Evolutionary conservation across 306 rosid genomes (phyloP), one percentile per base, ranked within the genome.

Genomic region (Cicer yamashitae): DNA sequence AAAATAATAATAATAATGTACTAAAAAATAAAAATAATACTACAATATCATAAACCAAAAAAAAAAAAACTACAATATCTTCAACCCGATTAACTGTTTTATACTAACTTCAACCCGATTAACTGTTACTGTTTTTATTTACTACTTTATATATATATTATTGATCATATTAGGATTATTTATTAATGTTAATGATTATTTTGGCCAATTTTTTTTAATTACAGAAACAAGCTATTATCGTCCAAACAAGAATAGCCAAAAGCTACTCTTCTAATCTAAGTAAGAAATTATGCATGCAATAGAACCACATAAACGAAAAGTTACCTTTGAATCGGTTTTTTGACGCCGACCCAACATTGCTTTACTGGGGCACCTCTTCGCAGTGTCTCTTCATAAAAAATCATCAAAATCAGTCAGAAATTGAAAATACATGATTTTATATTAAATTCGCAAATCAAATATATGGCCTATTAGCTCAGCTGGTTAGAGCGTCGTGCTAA

Each of bases 341-440:
- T 84, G 76, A 71, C 94, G 96, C 54, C 82, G 79, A 39, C 98
- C 97, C 53, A 94, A 83, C 91, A 94, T 84, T 65, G 85, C 88
- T 45, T 79, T 75, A 79, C 47, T 70, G 15, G 96, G 97, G 76
- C 62, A 75, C 80, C 78, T 90, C 72, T 58, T 81, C 10, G 84
- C 89, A 11, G 98, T 83, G 69, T 82, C 93, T 61, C 96, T 94
- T 78, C 77, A 11, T 56, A 43, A 6, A 39, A 17, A 75, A 70
- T 2, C 62, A 79, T 45, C 70, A 69, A 50, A 37, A 34, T 34
- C 37, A 62, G 1, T n/a, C 1, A 3, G 10, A 0, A 0, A 10
- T 5, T 20, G 0, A 0, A 0, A 0, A 10, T 1, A 18, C 3
- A 0, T 30, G 3, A 30, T 17, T 1, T 17, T 17, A 17, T 4